Evolutionary conservation across 768 basidiomycete species (phyloP).

Genomic region (Tulasnella sp.): DNA sequence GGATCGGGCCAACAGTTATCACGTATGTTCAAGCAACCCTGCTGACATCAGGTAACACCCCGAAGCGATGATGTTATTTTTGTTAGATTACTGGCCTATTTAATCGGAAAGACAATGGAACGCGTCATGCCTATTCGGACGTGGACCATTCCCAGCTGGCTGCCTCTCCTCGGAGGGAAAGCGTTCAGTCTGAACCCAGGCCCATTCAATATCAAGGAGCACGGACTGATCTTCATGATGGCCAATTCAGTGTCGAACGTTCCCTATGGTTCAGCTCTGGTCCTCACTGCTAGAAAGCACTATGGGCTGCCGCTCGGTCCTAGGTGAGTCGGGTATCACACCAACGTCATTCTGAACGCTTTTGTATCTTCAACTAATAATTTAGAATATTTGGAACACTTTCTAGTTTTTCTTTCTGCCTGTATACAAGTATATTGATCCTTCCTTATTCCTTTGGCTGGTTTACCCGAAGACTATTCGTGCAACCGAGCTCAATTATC

Average conservation of each 20-base stretch:
- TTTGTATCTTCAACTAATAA: not conserved
- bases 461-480: conserved; percentile 40
- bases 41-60: not conserved
- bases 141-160: conserved; percentile 49
- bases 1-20: conserved; percentile 74
- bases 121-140: conserved; percentile 74
- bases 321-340: conserved; percentile 43
- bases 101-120: conserved; percentile 82
- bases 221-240: conserved; percentile 88
- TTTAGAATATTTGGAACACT: not conserved
- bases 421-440: conserved; percentile 9
- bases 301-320: conserved; percentile 65
- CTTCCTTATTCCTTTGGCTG: not conserved
- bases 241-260: conserved; percentile 54
- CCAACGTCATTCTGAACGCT: not conserved
- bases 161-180: conserved; percentile 43
- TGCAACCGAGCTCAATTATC: not conserved
- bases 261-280: conserved; percentile 71
- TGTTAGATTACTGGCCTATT: conserved; percentile 80
- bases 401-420: not conserved
- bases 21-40: conserved; percentile 56
- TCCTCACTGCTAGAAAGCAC: conserved; percentile 73
- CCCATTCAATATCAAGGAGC: conserved; percentile 97
- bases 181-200: conserved; percentile 86
- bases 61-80: conserved; percentile 31